Evolutionary conservation across 2,329 filamentous ascomycete genomes (phyloP).

Genomic region (Drechslera avenae): DNA sequence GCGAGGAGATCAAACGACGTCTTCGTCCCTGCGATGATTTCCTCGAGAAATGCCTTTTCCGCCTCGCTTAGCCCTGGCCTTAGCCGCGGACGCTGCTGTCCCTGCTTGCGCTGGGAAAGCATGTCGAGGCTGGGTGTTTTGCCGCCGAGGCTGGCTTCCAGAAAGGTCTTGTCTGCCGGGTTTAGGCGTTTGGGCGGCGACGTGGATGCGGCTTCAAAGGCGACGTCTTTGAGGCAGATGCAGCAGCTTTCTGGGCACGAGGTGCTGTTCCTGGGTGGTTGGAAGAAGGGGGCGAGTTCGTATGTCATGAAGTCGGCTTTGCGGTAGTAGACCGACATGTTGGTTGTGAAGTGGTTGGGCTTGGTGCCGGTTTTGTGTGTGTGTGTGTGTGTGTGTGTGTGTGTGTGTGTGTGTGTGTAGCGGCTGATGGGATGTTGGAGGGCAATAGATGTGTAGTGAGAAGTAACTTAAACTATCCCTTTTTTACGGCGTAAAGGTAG

Average conservation of each 20-base stretch:
- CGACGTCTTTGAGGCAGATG: slow-evolving; percentile 6
- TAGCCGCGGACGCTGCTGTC: no score
- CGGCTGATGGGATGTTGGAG: background rate
- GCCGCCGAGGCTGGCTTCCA: no score
- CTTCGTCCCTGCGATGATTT: background rate
- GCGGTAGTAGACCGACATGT: background rate
- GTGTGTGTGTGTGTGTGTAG: background rate
- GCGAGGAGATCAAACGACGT: no score
- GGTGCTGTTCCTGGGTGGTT: background rate
- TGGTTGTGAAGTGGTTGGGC: no score
- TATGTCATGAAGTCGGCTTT: background rate
- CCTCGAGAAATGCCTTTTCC: background rate
- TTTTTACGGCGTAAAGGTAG: no score
- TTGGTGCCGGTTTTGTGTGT: no score
- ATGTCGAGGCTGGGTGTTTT: no score
- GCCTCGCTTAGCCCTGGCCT: slow-evolving; percentile 1
- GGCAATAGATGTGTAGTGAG: background rate
- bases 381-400: background rate
- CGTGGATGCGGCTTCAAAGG: background rate
- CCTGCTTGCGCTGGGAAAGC: no score
- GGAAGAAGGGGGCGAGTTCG: background rate
- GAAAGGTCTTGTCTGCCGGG: no score
- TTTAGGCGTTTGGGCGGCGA: no score
- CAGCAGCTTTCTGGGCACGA: background rate
- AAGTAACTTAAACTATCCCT: no score